Conservation (phyloP, 495 filamentous ascomycete species). For the Gamarada debralockiae region DNA sequence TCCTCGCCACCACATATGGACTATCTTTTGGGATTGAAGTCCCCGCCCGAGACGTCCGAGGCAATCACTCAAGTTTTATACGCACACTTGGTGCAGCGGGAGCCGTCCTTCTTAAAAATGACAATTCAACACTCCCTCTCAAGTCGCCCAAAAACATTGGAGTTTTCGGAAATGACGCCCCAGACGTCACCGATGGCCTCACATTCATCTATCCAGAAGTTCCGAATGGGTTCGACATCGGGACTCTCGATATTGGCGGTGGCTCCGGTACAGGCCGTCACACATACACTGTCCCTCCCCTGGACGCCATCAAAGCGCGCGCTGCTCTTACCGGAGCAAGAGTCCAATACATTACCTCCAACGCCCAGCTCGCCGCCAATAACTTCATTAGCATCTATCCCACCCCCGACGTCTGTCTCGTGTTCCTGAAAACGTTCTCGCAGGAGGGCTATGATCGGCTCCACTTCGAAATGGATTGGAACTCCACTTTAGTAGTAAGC, state of each 20-base stretch:
- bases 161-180: constrained; percentile 62
- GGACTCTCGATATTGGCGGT: constrained; percentile 54
- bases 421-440: constrained; percentile 82
- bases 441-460: constrained; percentile 90
- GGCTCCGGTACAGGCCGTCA: constrained; percentile 61
- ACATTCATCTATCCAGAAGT: too few relatives aligned
- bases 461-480: constrained; percentile 50
- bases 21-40: constrained; percentile 35
- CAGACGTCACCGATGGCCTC: constrained; percentile 41
- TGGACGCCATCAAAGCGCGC: constrained; percentile 75
- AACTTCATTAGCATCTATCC: constrained; percentile 26
- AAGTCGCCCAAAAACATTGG: constrained; percentile 46
- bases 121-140: constrained; percentile 49
- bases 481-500: constrained; percentile 79
- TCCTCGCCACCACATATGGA: neutral
- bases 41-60: constrained; percentile 56
- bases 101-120: constrained; percentile 63
- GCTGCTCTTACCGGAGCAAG: constrained; percentile 47
- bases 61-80: constrained; percentile 6
- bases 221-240: constrained; percentile 4
- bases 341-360: constrained; percentile 65
- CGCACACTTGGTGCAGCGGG: constrained; percentile 21
- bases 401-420: too few relatives aligned
- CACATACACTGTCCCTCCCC: constrained; percentile 79
- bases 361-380: constrained; percentile 42